phyloP scores from a whole-genome alignment of 768 basidiomycete species.

The Serendipita sp. region DNA sequence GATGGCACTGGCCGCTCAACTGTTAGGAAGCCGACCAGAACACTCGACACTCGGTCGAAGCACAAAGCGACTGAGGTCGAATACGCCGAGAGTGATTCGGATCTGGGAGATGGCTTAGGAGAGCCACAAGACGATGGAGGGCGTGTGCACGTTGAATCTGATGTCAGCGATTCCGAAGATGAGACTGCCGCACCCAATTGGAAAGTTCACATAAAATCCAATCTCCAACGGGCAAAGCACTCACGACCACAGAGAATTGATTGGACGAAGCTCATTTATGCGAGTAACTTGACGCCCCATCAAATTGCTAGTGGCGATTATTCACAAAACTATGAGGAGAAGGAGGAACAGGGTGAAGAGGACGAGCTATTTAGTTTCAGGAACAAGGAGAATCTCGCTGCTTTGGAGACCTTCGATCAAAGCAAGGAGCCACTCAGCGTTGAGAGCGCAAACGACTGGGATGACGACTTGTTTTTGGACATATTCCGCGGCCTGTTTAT shows the following conservation, averaged over 20 bases:
- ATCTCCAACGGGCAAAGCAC: conserved; percentile 32
- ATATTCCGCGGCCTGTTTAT: conserved; percentile 83
- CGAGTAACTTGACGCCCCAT: conserved; percentile 46
- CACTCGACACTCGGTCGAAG: conserved; percentile 19
- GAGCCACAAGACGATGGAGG: conserved; percentile 37
- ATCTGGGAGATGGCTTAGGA: conserved; percentile 35
- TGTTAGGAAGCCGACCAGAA: background rate
- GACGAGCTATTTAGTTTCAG: conserved; percentile 62
- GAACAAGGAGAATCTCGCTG: conserved; percentile 23
- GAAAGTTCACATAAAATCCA: conserved; percentile 49
- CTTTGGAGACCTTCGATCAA: conserved; percentile 48
- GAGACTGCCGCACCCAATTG: conserved; percentile 46
- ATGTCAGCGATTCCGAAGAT: conserved; percentile 24
- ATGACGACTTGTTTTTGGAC: conserved; percentile 70
- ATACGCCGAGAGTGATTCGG: conserved; percentile 71
- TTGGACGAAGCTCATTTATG: conserved; percentile 79
- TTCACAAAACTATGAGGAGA: conserved; percentile 14
- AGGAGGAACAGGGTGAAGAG: conserved; percentile 20
- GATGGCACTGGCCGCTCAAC: conserved; percentile 8
- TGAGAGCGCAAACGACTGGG: conserved; percentile 56
- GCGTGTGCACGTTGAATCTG: conserved; percentile 30
- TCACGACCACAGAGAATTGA: conserved; percentile 37
- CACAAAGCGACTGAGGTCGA: conserved; percentile 32
- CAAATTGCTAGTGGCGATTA: conserved; percentile 39
- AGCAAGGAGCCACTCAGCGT: conserved; percentile 40